These are phyloP conservation scores for Russula lepida DNA, from an alignment of 768 basidiomycete genomes.

Conservation along the genomic window DNA sequence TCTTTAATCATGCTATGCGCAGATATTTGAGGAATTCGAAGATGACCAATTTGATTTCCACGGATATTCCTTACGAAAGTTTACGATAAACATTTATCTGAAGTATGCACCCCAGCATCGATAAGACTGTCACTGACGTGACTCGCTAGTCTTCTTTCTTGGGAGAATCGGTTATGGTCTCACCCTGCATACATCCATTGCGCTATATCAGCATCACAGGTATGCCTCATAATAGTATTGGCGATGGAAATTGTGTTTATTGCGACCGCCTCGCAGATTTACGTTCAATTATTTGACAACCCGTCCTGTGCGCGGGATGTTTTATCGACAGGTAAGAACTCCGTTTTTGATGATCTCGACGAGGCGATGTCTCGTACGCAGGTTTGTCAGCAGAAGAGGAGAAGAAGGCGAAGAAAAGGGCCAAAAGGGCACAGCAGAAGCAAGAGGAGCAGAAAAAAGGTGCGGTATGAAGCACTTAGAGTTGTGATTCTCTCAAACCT, in stretches of 20 bases:
- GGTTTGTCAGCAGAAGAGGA: conserved; percentile 48
- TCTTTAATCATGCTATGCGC: background rate
- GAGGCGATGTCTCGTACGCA: conserved; percentile 23
- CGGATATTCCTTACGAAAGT: conserved; percentile 84
- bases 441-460: conserved; percentile 69
- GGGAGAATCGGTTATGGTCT: conserved; percentile 73
- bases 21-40: conserved; percentile 81
- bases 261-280: conserved; percentile 47
- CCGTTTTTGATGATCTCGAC: background rate
- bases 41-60: conserved; percentile 99
- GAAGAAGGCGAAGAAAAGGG: conserved; percentile 82
- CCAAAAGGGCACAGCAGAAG: conserved; percentile 70
- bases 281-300: conserved; percentile 60
- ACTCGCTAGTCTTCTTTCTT: conserved; percentile 54
- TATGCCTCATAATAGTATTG: conserved; percentile 25
- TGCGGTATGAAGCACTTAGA: conserved; percentile 25
- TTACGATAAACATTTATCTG: conserved; percentile 77
- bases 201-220: conserved; percentile 61
- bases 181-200: conserved; percentile 71
- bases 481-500: conserved; percentile 12
- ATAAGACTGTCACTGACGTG: background rate
- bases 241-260: conserved; percentile 3
- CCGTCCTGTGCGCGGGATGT: conserved; percentile 45
- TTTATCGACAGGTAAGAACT: conserved; percentile 25
- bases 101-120: conserved; percentile 45